Percentiles rank a stretch among this genome's conserved stretches.
phyloP scores from a whole-genome alignment of 768 basidiomycete species.

The Podaxis sp. region DNA sequence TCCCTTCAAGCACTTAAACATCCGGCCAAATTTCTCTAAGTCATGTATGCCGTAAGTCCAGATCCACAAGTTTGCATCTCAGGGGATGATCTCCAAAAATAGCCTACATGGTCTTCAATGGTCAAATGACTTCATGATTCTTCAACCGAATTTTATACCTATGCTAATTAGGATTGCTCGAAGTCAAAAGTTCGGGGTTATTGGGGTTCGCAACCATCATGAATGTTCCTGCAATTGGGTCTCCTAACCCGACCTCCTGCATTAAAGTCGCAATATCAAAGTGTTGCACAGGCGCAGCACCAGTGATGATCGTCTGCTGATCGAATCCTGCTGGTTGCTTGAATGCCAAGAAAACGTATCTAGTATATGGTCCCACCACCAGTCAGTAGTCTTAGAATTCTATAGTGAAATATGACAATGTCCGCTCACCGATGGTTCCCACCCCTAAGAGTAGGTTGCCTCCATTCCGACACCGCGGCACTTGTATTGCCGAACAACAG shows the following conservation, averaged over 20 bases:
- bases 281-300: conserved; percentile 25
- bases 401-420: background rate
- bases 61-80: too few species aligned
- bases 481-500: background rate
- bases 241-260: conserved; percentile 32
- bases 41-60: too few species aligned
- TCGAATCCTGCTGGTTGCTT: conserved; percentile 37
- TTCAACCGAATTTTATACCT: too few species aligned
- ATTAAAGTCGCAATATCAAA: conserved; percentile 46
- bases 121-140: too few species aligned
- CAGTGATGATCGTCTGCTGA: conserved; percentile 33
- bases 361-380: conserved; percentile 9
- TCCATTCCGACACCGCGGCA: background rate
- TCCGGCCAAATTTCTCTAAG: too few species aligned
- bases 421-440: background rate
- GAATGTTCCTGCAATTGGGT: conserved; percentile 45
- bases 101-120: too few species aligned
- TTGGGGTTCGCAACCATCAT: conserved; percentile 34
- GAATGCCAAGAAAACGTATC: conserved; percentile 46
- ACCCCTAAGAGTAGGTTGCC: background rate
- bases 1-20: background rate
- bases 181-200: background rate
- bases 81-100: too few species aligned
- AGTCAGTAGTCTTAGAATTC: background rate
- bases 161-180: background rate